These are phyloP conservation scores for Blastocystis sp. DNA, from an alignment of 352 stramenopile species.

Conservation along the genomic window DNA sequence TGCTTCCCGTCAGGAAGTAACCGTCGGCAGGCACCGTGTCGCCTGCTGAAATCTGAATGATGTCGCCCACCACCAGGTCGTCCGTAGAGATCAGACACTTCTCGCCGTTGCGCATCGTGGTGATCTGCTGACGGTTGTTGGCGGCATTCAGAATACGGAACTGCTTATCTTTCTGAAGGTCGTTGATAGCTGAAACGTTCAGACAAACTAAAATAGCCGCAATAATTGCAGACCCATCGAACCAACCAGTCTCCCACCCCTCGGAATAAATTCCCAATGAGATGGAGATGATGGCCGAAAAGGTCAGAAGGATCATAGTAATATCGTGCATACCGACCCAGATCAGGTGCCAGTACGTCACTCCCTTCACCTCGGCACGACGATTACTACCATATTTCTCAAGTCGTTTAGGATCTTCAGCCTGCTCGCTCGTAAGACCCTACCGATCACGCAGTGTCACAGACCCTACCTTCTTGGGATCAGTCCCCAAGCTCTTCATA, in stretches of 20 bases:
- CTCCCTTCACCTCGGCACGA: conserved; percentile 11
- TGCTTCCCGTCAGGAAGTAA: conserved; percentile 79
- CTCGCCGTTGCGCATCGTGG: conserved; percentile 58
- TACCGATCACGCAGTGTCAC: not conserved
- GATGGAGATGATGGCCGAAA: conserved; percentile 75
- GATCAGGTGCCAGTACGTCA: conserved; percentile 70
- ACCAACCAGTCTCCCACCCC: conserved; percentile 71
- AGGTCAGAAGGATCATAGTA: conserved; percentile 78
- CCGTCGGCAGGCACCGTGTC: conserved; percentile 82
- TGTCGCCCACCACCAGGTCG: conserved; percentile 63
- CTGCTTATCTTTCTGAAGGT: conserved; percentile 82
- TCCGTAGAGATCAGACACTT: not conserved
- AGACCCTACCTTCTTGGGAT: conserved; percentile 39
- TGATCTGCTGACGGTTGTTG: conserved; percentile 69
- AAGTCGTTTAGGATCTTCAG: conserved; percentile 53
- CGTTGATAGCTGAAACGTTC: conserved; percentile 75
- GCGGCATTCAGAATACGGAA: conserved; percentile 75
- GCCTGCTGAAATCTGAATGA: conserved; percentile 49
- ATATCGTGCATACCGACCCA: conserved; percentile 80
- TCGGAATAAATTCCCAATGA: conserved; percentile 69
- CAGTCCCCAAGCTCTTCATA: conserved; percentile 18
- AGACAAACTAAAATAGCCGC: conserved; percentile 78
- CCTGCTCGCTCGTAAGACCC: conserved; percentile 58
- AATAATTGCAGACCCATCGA: conserved; percentile 80
- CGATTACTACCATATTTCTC: conserved; percentile 61